Base-by-base conservation (phyloP, 352 stramenopile species). In the Pythium rishiriense region DNA sequence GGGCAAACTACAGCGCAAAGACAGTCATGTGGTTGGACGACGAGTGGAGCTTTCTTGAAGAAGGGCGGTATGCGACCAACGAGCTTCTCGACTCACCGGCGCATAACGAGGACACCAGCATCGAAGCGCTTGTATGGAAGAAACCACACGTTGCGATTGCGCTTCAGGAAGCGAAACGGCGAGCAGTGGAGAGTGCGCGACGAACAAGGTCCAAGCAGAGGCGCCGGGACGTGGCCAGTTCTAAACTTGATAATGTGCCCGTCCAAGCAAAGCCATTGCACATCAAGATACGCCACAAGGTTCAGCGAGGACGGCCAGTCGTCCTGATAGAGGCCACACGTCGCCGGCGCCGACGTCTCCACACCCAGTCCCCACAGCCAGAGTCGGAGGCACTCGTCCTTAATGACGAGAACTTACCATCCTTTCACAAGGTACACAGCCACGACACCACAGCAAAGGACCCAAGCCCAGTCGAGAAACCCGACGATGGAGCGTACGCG, bases 31-130 rank as follows among this genome's bases (percentile, higher is more conserved):
- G 78, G 78, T 60, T 55, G 10, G 76, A 87, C 28, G 74, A 83
- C 2, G 78, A 85, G 19, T 79, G 74, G 56, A 55, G 68, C 21
- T 79, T 68, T 48, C 58, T 87, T 14, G 78, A 87, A 72, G 78
- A 87, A 74, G 78, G 78, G 2, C 64, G 68, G 3, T 71, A 56
- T 54, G 24, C 57, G 19, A 51, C 25, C 26, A 29, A 21, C 7
- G 50, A 56, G 24, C 45, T 70, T 7, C 56, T 70, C 1, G 55
- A 70, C 48, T 53, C 55, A 14, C 17, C 55, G 26, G 61, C 64
- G 28, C 55, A 75, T 35, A 49, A 69, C 22, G 54, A 73, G 12
- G 51, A 62, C 28, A 56, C 60, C 24, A 60, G 68, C 26, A 28
- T 69, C 12, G 66, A 76, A 12, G 54, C 74, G 33, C 41, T 84